These are phyloP conservation scores for Suhomyces chickasaworum DNA, from an alignment of 1,139 yeast species.

Conservation along the genomic window DNA sequence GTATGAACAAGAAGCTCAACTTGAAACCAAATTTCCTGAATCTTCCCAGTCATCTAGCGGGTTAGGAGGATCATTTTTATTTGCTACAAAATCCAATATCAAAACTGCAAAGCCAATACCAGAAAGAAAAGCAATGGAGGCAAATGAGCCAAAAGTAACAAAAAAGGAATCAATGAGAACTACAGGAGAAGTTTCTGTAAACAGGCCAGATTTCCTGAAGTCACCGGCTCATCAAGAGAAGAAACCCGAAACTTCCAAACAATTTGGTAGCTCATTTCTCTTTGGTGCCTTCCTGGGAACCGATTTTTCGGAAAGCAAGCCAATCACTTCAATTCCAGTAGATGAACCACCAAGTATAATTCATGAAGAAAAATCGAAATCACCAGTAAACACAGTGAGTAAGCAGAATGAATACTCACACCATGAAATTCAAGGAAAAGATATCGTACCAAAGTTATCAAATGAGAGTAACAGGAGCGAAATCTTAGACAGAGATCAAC, in stretches of 20 bases:
- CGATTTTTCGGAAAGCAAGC: neutral
- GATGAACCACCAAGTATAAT: neutral
- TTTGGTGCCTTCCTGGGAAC: conserved; percentile 3
- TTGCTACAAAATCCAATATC: conserved; percentile 7
- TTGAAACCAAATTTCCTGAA: conserved; percentile 4
- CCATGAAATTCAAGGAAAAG: too few relatives aligned
- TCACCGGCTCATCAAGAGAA: too few relatives aligned
- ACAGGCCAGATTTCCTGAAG: too few relatives aligned
- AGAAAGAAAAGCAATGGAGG: neutral
- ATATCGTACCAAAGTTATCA: too few relatives aligned
- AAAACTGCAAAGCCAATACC: neutral
- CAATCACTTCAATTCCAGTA: neutral
- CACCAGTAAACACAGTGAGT: too few relatives aligned
- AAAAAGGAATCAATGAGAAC: neutral
- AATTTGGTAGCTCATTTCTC: conserved; percentile 12
- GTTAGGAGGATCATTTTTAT: conserved; percentile 13
- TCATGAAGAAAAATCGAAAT: neutral
- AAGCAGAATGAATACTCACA: too few relatives aligned
- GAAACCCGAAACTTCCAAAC: neutral
- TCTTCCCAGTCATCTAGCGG: neutral
- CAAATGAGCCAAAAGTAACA: too few relatives aligned
- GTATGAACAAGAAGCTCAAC: conserved; percentile 22
- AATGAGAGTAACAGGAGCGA: too few relatives aligned
- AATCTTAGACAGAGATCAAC: too few relatives aligned
- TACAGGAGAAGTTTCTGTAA: too few relatives aligned